phyloP scores from a whole-genome alignment of 2,329 filamentous ascomycete genomes.

The Domatiomyces catenatus region DNA sequence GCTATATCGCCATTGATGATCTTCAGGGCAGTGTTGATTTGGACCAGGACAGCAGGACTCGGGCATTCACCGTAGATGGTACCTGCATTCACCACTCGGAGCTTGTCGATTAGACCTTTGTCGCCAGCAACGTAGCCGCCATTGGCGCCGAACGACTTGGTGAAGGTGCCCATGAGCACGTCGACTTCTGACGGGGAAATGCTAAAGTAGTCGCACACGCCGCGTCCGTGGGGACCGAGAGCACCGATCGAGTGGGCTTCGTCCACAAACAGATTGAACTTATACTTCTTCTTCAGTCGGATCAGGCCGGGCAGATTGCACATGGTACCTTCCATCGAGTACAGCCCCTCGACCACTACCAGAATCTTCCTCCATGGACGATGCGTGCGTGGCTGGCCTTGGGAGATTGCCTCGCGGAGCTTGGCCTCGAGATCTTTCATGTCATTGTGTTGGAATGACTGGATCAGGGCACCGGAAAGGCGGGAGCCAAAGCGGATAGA shows the following conservation, averaged over 20 bases:
- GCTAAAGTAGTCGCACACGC: constrained; percentile 94
- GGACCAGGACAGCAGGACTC: constrained; percentile 71
- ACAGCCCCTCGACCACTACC: constrained; percentile 88
- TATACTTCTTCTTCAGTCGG: constrained; percentile 83
- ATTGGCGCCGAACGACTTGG: constrained; percentile 96
- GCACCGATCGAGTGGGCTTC: constrained; percentile 95
- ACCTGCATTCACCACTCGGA: constrained; percentile 70
- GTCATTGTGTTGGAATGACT: constrained; percentile 96
- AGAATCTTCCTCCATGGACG: constrained; percentile 98
- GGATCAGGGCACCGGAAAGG: constrained; percentile 85
- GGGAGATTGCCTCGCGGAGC: constrained; percentile 82
- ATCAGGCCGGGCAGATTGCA: constrained; percentile 87
- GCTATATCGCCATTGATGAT: constrained; percentile 79
- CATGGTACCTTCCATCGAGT: constrained; percentile 99
- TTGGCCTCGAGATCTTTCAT: constrained; percentile 73
- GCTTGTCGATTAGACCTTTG: constrained; percentile 81
- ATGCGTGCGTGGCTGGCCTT: constrained; percentile 95
- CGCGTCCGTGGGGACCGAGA: constrained; percentile 71
- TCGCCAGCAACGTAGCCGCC: constrained; percentile 88
- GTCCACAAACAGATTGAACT: constrained; percentile 89
- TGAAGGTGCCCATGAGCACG: constrained; percentile 94
- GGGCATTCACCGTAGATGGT: constrained; percentile 79
- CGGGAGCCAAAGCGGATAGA: constrained; percentile 92
- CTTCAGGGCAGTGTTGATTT: constrained; percentile 73
- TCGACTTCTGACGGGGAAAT: constrained; percentile 79